Percentiles rank a stretch among this genome's conserved stretches.
Conservation (phyloP, 306 rosid genomes). For the Malus orientalis region DNA sequence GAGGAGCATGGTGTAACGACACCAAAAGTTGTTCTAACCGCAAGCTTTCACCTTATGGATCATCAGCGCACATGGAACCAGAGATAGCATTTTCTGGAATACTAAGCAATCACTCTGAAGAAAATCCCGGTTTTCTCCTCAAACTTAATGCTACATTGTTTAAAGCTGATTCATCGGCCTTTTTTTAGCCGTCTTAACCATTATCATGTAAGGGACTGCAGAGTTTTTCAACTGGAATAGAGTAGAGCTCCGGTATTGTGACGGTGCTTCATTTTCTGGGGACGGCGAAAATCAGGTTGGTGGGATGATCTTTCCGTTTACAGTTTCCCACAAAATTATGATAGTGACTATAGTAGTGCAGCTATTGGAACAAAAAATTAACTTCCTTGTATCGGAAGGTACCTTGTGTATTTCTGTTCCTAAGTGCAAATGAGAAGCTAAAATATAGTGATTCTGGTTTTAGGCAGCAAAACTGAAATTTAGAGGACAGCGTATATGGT, state of each 20-base stretch:
- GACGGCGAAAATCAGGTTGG: conserved; percentile 49
- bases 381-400: background rate
- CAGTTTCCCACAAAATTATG: background rate
- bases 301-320: background rate
- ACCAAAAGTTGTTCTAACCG: conserved; percentile 51
- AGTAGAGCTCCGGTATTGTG: conserved; percentile 75
- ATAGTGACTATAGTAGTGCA: background rate
- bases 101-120: conserved; percentile 43
- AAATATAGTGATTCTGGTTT: background rate
- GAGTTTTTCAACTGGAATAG: conserved; percentile 84
- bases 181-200: background rate
- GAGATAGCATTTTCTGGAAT: conserved; percentile 61
- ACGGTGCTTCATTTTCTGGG: conserved; percentile 87
- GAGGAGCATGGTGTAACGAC: conserved; percentile 85
- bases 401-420: background rate
- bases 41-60: conserved; percentile 50
- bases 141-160: background rate
- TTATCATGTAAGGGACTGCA: conserved; percentile 19
- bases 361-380: too few species aligned
- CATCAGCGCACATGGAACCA: conserved; percentile 58
- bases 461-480: conserved; percentile 59
- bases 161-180: background rate
- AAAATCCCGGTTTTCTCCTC: conserved; percentile 58
- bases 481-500: conserved; percentile 76
- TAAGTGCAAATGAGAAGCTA: background rate